Conservation (phyloP, 176 grass and related monocot species). For the Canna indica region DNA sequence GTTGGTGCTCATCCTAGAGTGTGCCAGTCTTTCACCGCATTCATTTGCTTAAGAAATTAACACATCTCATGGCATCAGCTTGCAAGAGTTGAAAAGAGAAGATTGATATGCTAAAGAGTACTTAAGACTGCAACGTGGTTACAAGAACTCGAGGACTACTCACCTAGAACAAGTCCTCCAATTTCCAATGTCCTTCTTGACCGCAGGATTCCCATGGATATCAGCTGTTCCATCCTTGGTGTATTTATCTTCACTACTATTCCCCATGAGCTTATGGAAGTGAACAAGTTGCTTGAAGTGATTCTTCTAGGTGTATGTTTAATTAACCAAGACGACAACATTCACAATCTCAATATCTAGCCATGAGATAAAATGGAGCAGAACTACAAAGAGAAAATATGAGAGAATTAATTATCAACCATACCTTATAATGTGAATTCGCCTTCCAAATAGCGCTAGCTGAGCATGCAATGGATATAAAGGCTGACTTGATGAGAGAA, state of each 20-base stretch:
- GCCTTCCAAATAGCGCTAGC: too few relatives aligned
- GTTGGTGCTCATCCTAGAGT: slow-evolving; percentile 17
- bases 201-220: background rate
- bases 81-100: background rate
- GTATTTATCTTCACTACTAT: background rate
- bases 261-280: background rate
- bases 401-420: too few relatives aligned
- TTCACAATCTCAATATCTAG: too few relatives aligned
- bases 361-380: too few relatives aligned
- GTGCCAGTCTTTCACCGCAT: slow-evolving; percentile 11
- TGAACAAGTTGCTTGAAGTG: background rate
- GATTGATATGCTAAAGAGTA: too few relatives aligned
- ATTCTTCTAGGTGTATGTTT: too few relatives aligned
- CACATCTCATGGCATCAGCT: background rate
- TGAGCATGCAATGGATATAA: background rate
- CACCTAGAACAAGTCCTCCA: slow-evolving; percentile 17
- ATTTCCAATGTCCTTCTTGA: background rate
- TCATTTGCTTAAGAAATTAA: background rate
- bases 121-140: too few relatives aligned
- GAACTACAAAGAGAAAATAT: too few relatives aligned
- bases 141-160: too few relatives aligned
- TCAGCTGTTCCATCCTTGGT: slow-evolving; percentile 8
- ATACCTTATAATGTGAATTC: too few relatives aligned
- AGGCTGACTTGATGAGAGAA: background rate
- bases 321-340: too few relatives aligned